phyloP scores from a whole-genome alignment of 1,284 basidiomycete species.

The Fomitiporia mediterranea region DNA sequence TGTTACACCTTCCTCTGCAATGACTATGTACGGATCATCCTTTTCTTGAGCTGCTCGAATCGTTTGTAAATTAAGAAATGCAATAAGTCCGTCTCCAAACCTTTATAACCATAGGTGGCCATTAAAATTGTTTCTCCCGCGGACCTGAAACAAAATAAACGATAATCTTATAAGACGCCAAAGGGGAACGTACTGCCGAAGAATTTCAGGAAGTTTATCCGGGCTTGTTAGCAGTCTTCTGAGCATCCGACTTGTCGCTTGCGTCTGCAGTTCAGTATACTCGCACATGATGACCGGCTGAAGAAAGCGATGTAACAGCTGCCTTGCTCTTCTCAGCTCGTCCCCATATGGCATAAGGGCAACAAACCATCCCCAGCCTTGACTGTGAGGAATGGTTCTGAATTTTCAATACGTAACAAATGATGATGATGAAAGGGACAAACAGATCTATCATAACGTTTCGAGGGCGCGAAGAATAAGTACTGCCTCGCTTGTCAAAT shows the following conservation, averaged over 20 bases:
- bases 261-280: constrained; percentile 24
- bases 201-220: constrained; percentile 24
- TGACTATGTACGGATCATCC: constrained; percentile 10
- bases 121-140: constrained; percentile 12
- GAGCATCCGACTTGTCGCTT: constrained; percentile 24
- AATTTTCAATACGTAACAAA: not conserved
- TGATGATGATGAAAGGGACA: not conserved
- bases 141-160: not conserved
- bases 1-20: constrained; percentile 7
- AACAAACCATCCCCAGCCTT: constrained; percentile 11
- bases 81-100: not conserved
- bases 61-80: not conserved
- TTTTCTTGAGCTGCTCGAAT: not conserved
- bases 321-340: constrained; percentile 25
- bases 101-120: constrained; percentile 18
- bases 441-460: constrained; percentile 41
- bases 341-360: constrained; percentile 25
- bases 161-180: too few relatives aligned
- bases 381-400: not conserved
- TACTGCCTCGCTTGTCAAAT: constrained; percentile 63
- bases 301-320: constrained; percentile 26
- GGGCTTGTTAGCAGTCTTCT: constrained; percentile 22
- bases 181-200: constrained; percentile 25
- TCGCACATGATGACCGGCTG: constrained; percentile 18
- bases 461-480: constrained; percentile 65